Base-by-base conservation (phyloP, 768 basidiomycete genomes). In the Podaxis sp. region DNA sequence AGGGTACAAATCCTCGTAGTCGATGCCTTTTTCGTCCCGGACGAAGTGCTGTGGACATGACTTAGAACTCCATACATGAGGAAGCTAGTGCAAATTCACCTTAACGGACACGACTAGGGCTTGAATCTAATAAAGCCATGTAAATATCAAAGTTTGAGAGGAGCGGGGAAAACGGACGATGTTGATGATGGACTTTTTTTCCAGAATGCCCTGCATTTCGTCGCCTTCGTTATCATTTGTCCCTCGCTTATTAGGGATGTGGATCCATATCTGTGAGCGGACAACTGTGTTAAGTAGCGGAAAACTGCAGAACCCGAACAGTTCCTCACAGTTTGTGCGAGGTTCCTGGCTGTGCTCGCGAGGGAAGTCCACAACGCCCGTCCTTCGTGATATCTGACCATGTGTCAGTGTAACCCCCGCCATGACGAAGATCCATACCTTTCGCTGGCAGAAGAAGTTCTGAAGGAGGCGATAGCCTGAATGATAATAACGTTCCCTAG, bases 221-320 rank as follows among this genome's bases (percentile, higher is more conserved):
- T 39, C 38, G 11, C 38, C n/a, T n/a, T 55, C 54, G 38, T 55
- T n/a, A 22, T 51, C 48, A n/a, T 24, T 11, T 13, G 24, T n/a
- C 13, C 48, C 48, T 26, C 48, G n/a, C 1, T 24, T n/a, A 22
- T 67, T 0, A 68, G 67, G 63, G 76, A 51, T 22, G 8, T 82
- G 5, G 17, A 44, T 44, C 42, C 42, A 44, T 44, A 44, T 44
- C 42, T 44, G 42, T 44, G 17, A 13, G 4, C 6, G n/a, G n/a
- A 2, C 6, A 7, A 17, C 15, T 44, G 42, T 17, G 42, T 17
- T 44, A 7, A 44, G 15, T 7, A n/a, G 2, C 15, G n/a, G 13
- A 44, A n/a, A n/a, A 17, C 2, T 15, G 13, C 42, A 4, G 42
- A n/a, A n/a, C 17, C 1, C 5, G 9, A 44, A 17, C 39, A 12